Evolutionary conservation across 345 rosid species (phyloP).

Genomic region (Garcia nutans): DNA sequence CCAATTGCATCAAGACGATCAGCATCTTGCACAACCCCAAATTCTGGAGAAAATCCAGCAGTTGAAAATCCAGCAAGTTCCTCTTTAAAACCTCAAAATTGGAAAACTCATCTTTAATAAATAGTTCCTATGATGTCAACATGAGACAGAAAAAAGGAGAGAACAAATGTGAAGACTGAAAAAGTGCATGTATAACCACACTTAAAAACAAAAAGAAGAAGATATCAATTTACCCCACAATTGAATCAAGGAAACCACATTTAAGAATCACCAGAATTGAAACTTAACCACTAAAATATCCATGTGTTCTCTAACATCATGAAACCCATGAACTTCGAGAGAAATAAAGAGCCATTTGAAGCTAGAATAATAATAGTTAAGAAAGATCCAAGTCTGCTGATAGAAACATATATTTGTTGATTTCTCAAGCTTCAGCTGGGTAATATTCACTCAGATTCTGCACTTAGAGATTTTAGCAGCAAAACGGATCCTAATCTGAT

Average conservation of each 20-base stretch:
- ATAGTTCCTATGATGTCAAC: not conserved
- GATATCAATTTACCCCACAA: not conserved
- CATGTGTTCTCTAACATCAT: not conserved
- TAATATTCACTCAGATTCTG: not conserved
- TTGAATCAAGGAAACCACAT: too few relatives aligned
- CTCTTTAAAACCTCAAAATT: conserved; percentile 71
- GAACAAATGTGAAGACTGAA: too few relatives aligned
- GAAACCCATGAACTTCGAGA: not conserved
- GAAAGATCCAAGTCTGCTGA: not conserved
- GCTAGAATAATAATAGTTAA: not conserved
- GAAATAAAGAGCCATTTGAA: not conserved
- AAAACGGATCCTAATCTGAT: not conserved
- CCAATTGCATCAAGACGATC: conserved; percentile 94
- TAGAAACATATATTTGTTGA: not conserved
- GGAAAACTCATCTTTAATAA: not conserved
- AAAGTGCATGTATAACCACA: too few relatives aligned
- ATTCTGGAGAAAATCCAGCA: conserved; percentile 51
- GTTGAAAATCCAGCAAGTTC: conserved; percentile 50
- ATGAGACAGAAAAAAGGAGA: not conserved
- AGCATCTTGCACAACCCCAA: conserved; percentile 93
- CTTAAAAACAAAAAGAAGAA: not conserved
- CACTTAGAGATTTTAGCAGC: not conserved
- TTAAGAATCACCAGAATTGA: not conserved
- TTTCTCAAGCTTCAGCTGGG: not conserved
- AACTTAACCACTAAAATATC: not conserved